phyloP scores from a whole-genome alignment of 768 basidiomycete species.

The Exsudoporus frostii region DNA sequence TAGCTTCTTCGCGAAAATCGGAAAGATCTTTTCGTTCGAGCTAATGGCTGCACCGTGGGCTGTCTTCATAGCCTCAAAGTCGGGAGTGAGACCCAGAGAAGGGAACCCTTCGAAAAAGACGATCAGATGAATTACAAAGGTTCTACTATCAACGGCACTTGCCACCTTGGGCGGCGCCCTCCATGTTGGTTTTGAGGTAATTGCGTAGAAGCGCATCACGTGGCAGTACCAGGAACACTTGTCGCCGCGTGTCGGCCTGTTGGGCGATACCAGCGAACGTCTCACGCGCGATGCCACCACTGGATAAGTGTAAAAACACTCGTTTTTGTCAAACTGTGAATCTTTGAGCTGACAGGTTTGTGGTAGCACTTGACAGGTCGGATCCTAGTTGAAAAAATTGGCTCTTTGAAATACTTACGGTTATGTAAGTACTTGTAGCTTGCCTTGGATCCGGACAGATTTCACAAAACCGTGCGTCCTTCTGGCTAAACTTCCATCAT shows the following conservation, averaged over 20 bases:
- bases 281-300: no score
- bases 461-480: not conserved
- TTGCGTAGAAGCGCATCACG: not conserved
- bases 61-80: conserved; percentile 12
- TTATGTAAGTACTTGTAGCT: no score
- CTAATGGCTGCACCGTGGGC: conserved; percentile 19
- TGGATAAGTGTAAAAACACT: no score
- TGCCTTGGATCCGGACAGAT: no score
- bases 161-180: conserved; percentile 9
- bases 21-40: conserved; percentile 38
- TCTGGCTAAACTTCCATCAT: not conserved
- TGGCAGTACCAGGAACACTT: not conserved
- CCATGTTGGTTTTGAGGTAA: conserved; percentile 10
- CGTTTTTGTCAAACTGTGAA: no score
- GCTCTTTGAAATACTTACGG: no score
- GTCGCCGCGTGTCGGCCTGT: no score
- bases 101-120: conserved; percentile 4
- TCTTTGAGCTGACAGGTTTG: no score
- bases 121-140: not conserved
- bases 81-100: not conserved
- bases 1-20: conserved; percentile 33
- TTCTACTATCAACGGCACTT: not conserved
- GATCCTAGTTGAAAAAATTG: no score
- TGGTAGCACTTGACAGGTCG: no score
- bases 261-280: no score